Conservation (phyloP, 768 basidiomycete genomes). For the Fistulinella prunicolor region DNA sequence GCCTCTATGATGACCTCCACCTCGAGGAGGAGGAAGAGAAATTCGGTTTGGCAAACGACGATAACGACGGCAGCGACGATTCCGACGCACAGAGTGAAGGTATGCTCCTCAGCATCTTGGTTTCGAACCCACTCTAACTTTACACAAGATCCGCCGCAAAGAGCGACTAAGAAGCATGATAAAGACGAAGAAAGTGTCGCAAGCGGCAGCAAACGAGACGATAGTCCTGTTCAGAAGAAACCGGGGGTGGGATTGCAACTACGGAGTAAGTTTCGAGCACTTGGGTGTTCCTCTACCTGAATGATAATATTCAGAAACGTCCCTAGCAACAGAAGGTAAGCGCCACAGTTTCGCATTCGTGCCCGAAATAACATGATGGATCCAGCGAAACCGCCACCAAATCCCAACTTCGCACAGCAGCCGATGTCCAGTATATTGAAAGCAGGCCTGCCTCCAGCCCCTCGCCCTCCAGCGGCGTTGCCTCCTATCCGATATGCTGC, state of each 20-base stretch:
- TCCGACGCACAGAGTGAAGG: conserved; percentile 76
- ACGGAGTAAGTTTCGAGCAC: conserved; percentile 58
- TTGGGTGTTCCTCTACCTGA: conserved; percentile 12
- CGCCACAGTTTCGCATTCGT: conserved; percentile 2
- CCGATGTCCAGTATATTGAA: conserved; percentile 77
- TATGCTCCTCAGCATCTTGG: conserved; percentile 21
- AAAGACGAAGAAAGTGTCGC: conserved; percentile 72
- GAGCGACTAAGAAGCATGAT: conserved; percentile 69
- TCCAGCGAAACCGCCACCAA: conserved; percentile 65
- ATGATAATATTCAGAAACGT: conserved; percentile 50
- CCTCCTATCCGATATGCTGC: conserved; percentile 89
- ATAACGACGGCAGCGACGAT: conserved; percentile 71
- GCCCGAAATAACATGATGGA: conserved; percentile 5
- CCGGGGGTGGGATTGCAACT: conserved; percentile 57
- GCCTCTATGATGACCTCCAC: conserved; percentile 96
- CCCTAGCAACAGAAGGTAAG: conserved; percentile 60
- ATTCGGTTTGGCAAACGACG: conserved; percentile 70
- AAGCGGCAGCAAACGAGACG: conserved; percentile 66
- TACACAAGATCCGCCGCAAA: conserved; percentile 56
- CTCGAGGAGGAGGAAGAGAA: conserved; percentile 97
- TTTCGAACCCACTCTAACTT: not conserved
- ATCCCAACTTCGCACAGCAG: conserved; percentile 77
- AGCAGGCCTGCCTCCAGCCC: conserved; percentile 58
- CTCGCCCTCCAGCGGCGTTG: conserved; percentile 49
- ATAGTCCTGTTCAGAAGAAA: conserved; percentile 81